phyloP scores from a whole-genome alignment of 2,329 filamentous ascomycete species.

The Aspergillus sp. region DNA sequence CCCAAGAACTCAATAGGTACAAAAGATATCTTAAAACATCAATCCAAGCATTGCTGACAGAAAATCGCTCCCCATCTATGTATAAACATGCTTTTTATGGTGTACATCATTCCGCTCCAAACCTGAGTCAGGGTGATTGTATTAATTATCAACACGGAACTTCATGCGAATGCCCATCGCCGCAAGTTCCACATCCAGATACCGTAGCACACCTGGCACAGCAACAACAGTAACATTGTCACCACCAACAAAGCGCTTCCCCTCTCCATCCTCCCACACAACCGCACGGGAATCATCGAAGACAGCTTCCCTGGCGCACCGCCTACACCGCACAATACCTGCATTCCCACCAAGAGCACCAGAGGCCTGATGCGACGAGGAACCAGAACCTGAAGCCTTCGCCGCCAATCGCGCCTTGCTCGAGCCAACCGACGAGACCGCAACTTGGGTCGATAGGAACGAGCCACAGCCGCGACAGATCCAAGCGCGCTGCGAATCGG shows the following conservation, averaged over 20 bases:
- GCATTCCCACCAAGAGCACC: conserved; percentile 57
- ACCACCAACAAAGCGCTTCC: conserved; percentile 80
- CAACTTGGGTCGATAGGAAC: conserved; percentile 77
- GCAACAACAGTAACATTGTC: conserved; percentile 89
- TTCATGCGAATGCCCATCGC: conserved; percentile 96
- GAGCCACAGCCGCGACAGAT: conserved; percentile 86
- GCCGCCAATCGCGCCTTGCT: conserved; percentile 30
- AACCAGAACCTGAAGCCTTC: conserved; percentile 18
- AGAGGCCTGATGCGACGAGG: conserved; percentile 22
- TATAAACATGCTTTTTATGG: conserved; percentile 19
- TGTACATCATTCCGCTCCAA: background rate
- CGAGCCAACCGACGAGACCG: conserved; percentile 34
- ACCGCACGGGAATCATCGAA: conserved; percentile 67
- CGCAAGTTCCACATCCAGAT: conserved; percentile 89
- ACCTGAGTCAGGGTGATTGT: background rate
- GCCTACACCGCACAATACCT: conserved; percentile 73
- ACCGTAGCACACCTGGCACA: conserved; percentile 89
- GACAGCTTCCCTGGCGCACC: conserved; percentile 68
- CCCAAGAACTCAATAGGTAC: conserved; percentile 11
- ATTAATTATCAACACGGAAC: conserved; percentile 68
- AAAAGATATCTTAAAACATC: conserved; percentile 10
- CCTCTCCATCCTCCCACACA: conserved; percentile 87
- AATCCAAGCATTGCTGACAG: conserved; percentile 11
- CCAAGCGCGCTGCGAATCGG: conserved; percentile 86
- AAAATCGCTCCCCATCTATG: conserved; percentile 13